Conservation (phyloP, 495 filamentous ascomycete species). For the Penicillium coprophilum region DNA sequence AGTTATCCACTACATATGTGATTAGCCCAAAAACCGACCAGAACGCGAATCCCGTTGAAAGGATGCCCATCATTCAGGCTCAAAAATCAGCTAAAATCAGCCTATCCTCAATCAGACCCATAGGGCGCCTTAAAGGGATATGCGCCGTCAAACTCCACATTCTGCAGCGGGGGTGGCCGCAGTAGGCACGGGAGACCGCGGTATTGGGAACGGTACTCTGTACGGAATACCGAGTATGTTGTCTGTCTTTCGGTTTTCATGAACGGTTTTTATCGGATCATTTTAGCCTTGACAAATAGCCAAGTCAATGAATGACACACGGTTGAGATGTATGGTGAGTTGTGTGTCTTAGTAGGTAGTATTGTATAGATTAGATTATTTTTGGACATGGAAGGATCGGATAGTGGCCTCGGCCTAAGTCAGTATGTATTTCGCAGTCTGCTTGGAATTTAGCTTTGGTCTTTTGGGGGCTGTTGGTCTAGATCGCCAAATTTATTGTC, state of each 20-base stretch:
- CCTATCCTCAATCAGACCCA: background rate
- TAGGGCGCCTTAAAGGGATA: background rate
- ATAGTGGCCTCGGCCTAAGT: too few relatives aligned
- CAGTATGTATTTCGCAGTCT: background rate
- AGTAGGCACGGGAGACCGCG: conserved; percentile 8
- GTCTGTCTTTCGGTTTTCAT: background rate
- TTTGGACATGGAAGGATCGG: background rate
- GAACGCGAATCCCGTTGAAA: background rate
- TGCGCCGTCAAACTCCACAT: conserved; percentile 12
- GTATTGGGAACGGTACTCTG: background rate
- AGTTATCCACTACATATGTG: background rate
- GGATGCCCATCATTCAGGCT: background rate
- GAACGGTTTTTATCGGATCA: background rate
- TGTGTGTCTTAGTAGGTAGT: background rate
- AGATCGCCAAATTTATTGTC: background rate
- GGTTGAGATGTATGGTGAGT: background rate
- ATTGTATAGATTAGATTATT: background rate
- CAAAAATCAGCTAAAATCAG: background rate
- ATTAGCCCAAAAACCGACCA: background rate
- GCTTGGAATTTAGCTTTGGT: background rate
- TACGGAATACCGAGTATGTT: too few relatives aligned
- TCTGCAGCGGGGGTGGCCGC: conserved; percentile 10
- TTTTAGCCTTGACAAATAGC: background rate
- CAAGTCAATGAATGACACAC: background rate
- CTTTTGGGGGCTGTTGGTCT: background rate